Evolutionary conservation across 2,329 filamentous ascomycete species (phyloP).

Genomic region (Parascedosporium putredinis): DNA sequence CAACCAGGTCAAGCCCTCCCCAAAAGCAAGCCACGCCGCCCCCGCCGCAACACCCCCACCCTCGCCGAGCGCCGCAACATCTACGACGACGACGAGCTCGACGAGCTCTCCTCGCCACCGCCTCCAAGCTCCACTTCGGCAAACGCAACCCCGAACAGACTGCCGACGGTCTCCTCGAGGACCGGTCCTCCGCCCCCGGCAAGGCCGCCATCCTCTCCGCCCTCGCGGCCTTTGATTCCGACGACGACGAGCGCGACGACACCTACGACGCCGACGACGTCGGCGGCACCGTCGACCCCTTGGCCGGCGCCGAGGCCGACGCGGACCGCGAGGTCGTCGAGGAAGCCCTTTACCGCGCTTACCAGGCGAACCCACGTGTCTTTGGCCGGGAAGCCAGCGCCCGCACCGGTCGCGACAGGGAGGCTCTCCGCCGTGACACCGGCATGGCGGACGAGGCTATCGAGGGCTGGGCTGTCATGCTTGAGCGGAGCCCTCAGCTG

Average conservation of each 20-base stretch:
- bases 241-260: constrained; percentile 94
- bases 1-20: background rate
- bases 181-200: constrained; percentile 53
- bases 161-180: constrained; percentile 61
- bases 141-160: constrained; percentile 53
- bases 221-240: constrained; percentile 78
- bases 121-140: constrained; percentile 66
- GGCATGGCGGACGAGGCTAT: constrained; percentile 89
- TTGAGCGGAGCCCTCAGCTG: constrained; percentile 60
- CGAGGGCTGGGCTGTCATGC: constrained; percentile 89
- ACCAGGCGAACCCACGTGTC: constrained; percentile 49
- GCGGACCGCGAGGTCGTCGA: constrained; percentile 47
- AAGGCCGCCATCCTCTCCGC: constrained; percentile 86
- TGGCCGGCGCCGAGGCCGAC: constrained; percentile 45
- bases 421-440: constrained; percentile 60
- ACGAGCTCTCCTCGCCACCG: constrained; percentile 56
- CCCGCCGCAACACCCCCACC: constrained; percentile 49
- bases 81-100: constrained; percentile 73
- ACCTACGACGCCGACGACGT: constrained; percentile 92
- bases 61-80: constrained; percentile 53
- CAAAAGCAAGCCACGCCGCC: constrained; percentile 29
- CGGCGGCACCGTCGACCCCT: constrained; percentile 71
- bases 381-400: constrained; percentile 66
- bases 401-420: constrained; percentile 51
- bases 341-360: constrained; percentile 62